Conservation (phyloP, 208 protist genomes). For the Leishmania turanica region DNA sequence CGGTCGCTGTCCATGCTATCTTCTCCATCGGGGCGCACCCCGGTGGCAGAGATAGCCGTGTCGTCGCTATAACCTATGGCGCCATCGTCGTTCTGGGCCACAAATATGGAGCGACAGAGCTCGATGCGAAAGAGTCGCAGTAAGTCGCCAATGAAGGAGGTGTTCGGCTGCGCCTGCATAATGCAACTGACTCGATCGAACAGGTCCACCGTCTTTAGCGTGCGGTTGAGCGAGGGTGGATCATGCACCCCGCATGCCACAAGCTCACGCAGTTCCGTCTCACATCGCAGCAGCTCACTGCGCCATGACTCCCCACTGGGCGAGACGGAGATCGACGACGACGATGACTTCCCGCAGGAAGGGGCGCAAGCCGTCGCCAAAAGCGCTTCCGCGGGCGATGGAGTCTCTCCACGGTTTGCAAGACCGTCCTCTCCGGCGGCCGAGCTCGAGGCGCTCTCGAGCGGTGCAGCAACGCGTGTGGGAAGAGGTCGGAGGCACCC, state of each 20-base stretch:
- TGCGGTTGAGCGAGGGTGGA: conserved; percentile 50
- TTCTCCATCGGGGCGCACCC: no score
- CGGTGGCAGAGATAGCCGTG: neutral
- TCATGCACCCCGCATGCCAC: conserved; percentile 44
- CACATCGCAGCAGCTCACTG: conserved; percentile 74
- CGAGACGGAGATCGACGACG: neutral
- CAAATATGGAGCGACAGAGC: conserved; percentile 83
- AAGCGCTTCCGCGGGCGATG: conserved; percentile 27
- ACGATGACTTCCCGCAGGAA: neutral
- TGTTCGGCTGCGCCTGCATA: conserved; percentile 46
- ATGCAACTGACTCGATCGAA: conserved; percentile 61
- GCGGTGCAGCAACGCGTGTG: conserved; percentile 1
- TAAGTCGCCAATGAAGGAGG: conserved; percentile 57
- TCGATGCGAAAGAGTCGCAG: conserved; percentile 86
- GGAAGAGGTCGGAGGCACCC: conserved; percentile 6
- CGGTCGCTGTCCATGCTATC: neutral
- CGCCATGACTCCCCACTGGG: conserved; percentile 56
- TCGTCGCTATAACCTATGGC: neutral
- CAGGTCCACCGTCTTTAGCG: conserved; percentile 54
- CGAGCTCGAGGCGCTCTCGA: neutral
- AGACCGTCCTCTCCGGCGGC: neutral
- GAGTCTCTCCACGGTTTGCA: neutral
- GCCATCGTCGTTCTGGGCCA: neutral
- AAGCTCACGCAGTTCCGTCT: conserved; percentile 79
- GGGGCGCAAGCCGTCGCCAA: neutral